Conservation (phyloP, 139 green algal species). For the Chlorella ohadii region DNA sequence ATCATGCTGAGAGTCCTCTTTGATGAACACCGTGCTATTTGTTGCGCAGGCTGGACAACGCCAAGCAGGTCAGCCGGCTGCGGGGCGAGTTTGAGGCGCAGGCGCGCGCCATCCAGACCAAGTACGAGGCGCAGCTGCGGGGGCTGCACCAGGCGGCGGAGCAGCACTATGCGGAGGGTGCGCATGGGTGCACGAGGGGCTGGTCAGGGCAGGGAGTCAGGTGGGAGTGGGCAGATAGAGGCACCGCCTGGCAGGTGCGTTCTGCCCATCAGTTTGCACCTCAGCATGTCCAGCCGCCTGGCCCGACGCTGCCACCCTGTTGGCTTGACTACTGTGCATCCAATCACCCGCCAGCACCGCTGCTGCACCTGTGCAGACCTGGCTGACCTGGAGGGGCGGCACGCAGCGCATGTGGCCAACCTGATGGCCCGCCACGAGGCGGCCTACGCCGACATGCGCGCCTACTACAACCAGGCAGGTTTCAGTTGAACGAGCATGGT, state of each 20-base stretch:
- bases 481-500: too few relatives aligned
- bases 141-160: conserved; percentile 79
- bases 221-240: too few relatives aligned
- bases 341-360: not conserved
- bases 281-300: too few relatives aligned
- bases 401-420: not conserved
- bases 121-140: conserved; percentile 72
- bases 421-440: conserved; percentile 33
- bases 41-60: conserved; percentile 79
- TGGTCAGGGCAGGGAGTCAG: not conserved
- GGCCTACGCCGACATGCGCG: conserved; percentile 90
- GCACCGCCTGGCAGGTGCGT: too few relatives aligned
- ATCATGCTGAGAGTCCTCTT: too few relatives aligned
- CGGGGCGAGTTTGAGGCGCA: conserved; percentile 86
- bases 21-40: too few relatives aligned
- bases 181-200: not conserved
- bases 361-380: conserved; percentile 12
- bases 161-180: conserved; percentile 61
- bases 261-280: too few relatives aligned
- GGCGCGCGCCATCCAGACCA: conserved; percentile 75
- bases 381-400: conserved; percentile 11
- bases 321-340: too few relatives aligned
- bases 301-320: too few relatives aligned
- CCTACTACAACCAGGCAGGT: conserved; percentile 79
- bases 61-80: conserved; percentile 92